Evolutionary conservation across 495 filamentous ascomycete species (phyloP).

Genomic region (Xylaria grammica): DNA sequence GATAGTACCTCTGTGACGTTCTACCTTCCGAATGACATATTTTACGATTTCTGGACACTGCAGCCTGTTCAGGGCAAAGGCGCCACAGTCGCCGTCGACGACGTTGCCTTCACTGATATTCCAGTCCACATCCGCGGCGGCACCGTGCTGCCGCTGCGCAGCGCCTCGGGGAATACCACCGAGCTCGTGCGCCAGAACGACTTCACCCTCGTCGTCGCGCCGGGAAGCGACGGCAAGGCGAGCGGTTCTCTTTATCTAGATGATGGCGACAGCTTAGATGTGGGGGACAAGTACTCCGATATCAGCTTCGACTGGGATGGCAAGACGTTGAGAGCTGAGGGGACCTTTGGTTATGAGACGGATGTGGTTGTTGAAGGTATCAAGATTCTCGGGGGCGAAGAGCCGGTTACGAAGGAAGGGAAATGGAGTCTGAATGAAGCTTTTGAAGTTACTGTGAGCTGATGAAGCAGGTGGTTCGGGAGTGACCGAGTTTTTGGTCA

Average conservation of each 20-base stretch:
- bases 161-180: constrained; percentile 70
- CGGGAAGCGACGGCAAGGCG: constrained; percentile 50
- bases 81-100: constrained; percentile 50
- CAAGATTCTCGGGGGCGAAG: constrained; percentile 48
- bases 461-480: background rate
- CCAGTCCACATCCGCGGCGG: constrained; percentile 76
- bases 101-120: constrained; percentile 68
- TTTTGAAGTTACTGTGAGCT: constrained; percentile 23
- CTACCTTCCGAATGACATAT: constrained; percentile 75
- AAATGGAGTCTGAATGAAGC: constrained; percentile 25
- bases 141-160: constrained; percentile 67
- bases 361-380: constrained; percentile 58
- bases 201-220: constrained; percentile 73
- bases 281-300: constrained; percentile 48
- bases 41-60: constrained; percentile 78
- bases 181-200: constrained; percentile 64
- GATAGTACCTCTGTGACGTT: constrained; percentile 67
- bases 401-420: constrained; percentile 20
- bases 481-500: too few species aligned
- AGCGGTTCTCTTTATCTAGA: constrained; percentile 62
- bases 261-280: constrained; percentile 62
- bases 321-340: constrained; percentile 50
- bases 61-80: constrained; percentile 60
- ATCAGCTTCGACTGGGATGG: constrained; percentile 54
- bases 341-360: constrained; percentile 53